phyloP scores from a whole-genome alignment of 306 rosid genomes.

The Ormosia semicastrata region DNA sequence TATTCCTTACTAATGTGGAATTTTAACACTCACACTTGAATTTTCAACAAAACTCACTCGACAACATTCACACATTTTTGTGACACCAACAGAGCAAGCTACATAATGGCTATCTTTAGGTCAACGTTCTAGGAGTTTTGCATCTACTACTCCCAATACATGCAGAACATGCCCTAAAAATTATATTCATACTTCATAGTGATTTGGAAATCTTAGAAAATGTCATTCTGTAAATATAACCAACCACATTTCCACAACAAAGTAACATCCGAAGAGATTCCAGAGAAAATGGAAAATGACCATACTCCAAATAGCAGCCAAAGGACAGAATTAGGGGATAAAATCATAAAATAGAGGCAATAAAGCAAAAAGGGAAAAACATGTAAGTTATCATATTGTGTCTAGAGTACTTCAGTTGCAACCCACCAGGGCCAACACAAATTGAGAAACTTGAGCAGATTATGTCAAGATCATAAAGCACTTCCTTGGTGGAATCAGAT shows the following conservation, averaged over 20 bases:
- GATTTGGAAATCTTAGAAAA: not conserved
- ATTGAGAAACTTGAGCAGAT: not conserved
- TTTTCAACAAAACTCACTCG: not conserved
- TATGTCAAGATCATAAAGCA: not conserved
- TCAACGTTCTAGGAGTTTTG: not conserved
- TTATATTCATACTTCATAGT: not conserved
- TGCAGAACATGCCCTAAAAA: not conserved
- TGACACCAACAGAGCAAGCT: not conserved
- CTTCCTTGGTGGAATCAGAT: not conserved
- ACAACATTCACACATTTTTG: not conserved
- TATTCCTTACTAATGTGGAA: too few species aligned
- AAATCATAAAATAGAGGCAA: not conserved
- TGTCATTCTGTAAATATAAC: not conserved
- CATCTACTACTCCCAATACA: not conserved
- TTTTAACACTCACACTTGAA: too few species aligned
- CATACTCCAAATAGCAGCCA: not conserved
- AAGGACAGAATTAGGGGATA: not conserved
- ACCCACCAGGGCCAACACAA: not conserved
- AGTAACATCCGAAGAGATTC: not conserved
- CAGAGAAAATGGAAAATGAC: not conserved
- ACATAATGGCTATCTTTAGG: not conserved
- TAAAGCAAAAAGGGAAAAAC: not conserved
- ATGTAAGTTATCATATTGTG: not conserved
- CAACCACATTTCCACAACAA: not conserved
- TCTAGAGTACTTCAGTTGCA: not conserved